These are phyloP conservation scores for Colletotrichum incanum DNA, from an alignment of 2,329 filamentous ascomycete genomes.

Conservation along the genomic window DNA sequence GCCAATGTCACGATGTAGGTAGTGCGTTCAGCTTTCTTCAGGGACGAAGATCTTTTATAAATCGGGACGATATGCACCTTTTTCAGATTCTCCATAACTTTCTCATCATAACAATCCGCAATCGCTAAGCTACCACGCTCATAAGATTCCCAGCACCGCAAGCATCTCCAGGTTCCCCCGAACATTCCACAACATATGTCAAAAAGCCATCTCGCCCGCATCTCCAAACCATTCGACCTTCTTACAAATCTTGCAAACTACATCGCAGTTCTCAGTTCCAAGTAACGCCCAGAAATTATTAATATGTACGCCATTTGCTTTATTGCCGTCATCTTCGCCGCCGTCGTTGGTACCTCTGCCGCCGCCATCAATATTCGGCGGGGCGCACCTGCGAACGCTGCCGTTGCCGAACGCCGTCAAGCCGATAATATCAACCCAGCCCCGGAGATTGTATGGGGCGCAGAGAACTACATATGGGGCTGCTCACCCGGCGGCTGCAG, in stretches of 20 bases:
- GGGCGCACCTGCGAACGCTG: neutral
- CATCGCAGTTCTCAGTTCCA: neutral
- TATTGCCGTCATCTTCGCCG: constrained; percentile 1
- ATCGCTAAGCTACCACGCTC: neutral
- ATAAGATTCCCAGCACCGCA: neutral
- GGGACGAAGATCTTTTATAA: constrained; percentile 3
- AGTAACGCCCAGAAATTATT: neutral
- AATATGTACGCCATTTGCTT: constrained; percentile 21
- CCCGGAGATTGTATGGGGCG: constrained; percentile 1
- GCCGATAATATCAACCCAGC: neutral
- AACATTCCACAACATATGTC: constrained; percentile 13
- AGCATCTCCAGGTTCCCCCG: neutral
- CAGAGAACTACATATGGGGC: constrained; percentile 37
- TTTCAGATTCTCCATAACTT: neutral
- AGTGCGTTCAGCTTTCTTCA: neutral
- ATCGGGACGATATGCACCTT: neutral
- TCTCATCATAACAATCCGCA: neutral
- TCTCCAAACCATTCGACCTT: neutral
- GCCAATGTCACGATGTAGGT: neutral
- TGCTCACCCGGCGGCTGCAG: constrained; percentile 49
- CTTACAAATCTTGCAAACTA: neutral
- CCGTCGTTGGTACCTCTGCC: constrained; percentile 20
- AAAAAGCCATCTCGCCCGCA: neutral
- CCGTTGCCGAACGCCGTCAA: neutral
- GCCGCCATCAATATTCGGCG: constrained; percentile 8